Conservation (phyloP, 2,329 filamentous ascomycete species). For the Daldinia sp. region DNA sequence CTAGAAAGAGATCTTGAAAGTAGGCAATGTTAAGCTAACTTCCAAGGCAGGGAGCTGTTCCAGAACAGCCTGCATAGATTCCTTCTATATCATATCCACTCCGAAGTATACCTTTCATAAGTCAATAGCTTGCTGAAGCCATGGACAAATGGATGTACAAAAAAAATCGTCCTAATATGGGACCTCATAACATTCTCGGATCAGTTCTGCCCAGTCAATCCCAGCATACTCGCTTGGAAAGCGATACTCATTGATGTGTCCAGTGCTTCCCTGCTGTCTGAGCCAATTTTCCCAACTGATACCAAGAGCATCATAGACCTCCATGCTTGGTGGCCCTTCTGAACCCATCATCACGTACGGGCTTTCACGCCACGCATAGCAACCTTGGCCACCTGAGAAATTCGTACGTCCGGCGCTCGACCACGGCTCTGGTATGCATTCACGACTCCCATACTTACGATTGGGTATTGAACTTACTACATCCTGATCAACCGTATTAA, state of each 20-base stretch:
- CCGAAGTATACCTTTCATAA: not conserved
- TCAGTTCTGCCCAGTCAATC: conserved; percentile 24
- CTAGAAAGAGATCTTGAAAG: not conserved
- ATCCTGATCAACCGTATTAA: not conserved
- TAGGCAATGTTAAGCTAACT: not conserved
- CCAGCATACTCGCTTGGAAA: conserved; percentile 13
- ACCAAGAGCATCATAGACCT: conserved; percentile 6
- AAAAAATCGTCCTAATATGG: not conserved
- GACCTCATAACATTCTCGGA: not conserved
- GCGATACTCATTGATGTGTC: not conserved
- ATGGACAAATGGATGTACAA: not conserved
- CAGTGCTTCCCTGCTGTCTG: not conserved
- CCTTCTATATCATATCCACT: not conserved
- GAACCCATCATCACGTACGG: conserved; percentile 14
- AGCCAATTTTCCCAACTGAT: not conserved
- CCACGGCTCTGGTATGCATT: not conserved
- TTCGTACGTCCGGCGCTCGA: not conserved
- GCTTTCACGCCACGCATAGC: conserved; percentile 27
- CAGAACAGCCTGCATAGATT: not conserved
- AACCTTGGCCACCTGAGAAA: conserved; percentile 23
- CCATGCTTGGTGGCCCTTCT: not conserved
- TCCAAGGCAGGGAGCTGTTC: too few relatives aligned
- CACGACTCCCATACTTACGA: not conserved
- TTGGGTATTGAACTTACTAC: conserved; percentile 26
- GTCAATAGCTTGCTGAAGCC: not conserved